phyloP scores from a whole-genome alignment of 148 eudicot genomes.

The Rhododendron kiyosumense region DNA sequence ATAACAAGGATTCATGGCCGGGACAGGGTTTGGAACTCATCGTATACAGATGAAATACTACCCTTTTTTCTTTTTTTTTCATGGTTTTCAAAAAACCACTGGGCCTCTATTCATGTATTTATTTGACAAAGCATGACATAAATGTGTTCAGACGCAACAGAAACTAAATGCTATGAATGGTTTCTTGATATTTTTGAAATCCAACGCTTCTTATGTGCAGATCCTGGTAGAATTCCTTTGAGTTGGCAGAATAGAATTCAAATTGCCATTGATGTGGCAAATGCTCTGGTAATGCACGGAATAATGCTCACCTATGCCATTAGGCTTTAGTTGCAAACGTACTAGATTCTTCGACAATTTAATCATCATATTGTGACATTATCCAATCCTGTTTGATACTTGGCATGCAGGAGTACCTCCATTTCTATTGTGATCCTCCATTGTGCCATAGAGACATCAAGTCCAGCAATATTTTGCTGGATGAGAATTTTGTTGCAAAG shows the following conservation, averaged over 20 bases:
- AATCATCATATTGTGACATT: neutral
- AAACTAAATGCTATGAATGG: neutral
- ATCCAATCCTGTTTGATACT: constrained; percentile 8
- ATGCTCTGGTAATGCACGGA: constrained; percentile 71
- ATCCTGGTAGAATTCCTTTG: constrained; percentile 53
- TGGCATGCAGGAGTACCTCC: constrained; percentile 86
- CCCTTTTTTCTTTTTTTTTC: neutral
- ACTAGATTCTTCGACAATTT: neutral
- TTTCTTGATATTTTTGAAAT: neutral
- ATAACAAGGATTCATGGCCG: neutral
- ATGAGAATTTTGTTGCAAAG: constrained; percentile 82
- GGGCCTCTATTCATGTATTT: neutral
- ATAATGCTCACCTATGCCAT: neutral
- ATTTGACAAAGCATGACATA: neutral
- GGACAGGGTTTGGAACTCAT: neutral
- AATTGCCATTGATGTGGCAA: constrained; percentile 94
- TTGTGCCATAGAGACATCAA: constrained; percentile 96
- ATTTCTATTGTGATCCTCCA: constrained; percentile 93
- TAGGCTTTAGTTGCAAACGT: neutral
- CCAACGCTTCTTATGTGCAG: constrained; percentile 34
- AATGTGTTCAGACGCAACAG: neutral
- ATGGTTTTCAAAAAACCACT: neutral
- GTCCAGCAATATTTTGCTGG: constrained; percentile 91
- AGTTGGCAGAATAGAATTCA: constrained; percentile 91
- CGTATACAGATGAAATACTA: neutral